Evolutionary conservation across 257 asterid species (phyloP).

Genomic region (Nicotiana attenuata): DNA sequence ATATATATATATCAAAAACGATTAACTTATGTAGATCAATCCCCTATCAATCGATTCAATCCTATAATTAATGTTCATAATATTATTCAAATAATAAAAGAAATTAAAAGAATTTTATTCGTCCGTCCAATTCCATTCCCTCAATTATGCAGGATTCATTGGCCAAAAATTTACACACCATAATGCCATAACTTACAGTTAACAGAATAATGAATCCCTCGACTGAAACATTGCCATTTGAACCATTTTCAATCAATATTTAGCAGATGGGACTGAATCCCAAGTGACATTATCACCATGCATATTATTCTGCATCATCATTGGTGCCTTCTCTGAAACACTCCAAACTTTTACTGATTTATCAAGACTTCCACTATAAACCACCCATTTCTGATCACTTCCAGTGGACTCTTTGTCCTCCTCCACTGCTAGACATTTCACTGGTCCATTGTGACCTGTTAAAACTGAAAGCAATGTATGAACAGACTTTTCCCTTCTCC

Average conservation of each 20-base stretch:
- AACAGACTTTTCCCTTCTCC: slow-evolving; percentile 45
- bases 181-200: not conserved
- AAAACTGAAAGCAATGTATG: slow-evolving; percentile 42
- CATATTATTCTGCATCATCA: slow-evolving; percentile 15
- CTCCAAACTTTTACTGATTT: slow-evolving; percentile 62
- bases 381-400: slow-evolving; percentile 36
- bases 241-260: slow-evolving; percentile 17
- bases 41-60: not conserved
- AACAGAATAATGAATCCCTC: not conserved
- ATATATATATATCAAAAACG: not conserved
- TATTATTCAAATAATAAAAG: not conserved
- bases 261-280: slow-evolving; percentile 27
- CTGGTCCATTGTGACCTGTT: slow-evolving; percentile 56
- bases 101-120: not conserved
- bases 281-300: slow-evolving; percentile 14
- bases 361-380: slow-evolving; percentile 63
- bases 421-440: slow-evolving; percentile 61
- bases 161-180: not conserved
- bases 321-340: slow-evolving; percentile 42
- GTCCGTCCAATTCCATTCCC: not conserved
- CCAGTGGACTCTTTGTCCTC: slow-evolving; percentile 27
- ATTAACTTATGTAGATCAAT: not conserved
- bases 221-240: not conserved
- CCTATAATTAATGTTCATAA: not conserved
- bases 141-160: not conserved